A percentile compares a stretch with the other conserved stretches of the same genome.
Evolutionary conservation across 2,329 filamentous ascomycete species (phyloP).

Genomic region (Aspergillus hiratsukae): DNA sequence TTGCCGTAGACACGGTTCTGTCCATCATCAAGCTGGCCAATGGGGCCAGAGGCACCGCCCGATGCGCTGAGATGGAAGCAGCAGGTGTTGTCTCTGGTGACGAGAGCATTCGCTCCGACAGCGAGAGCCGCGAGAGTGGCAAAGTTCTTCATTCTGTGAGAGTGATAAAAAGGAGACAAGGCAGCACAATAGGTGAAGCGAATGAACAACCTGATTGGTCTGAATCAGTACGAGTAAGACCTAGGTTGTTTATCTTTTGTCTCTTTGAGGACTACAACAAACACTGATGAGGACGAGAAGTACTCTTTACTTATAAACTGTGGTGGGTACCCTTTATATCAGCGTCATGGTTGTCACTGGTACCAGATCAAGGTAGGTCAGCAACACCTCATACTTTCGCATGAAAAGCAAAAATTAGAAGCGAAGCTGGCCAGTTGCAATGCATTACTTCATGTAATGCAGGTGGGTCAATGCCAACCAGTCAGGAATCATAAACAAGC

Average conservation of each 20-base stretch:
- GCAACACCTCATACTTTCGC: slow-evolving; percentile 6
- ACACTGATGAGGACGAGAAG: background rate
- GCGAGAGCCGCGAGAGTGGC: slow-evolving; percentile 36
- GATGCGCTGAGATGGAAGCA: slow-evolving; percentile 52
- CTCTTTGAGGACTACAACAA: background rate
- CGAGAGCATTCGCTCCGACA: slow-evolving; percentile 41
- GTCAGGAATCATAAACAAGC: slow-evolving; percentile 1
- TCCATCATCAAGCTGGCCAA: slow-evolving; percentile 59
- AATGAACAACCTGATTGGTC: slow-evolving; percentile 5
- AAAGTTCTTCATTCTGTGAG: slow-evolving; percentile 35
- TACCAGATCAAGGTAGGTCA: slow-evolving; percentile 7
- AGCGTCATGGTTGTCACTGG: slow-evolving; percentile 11
- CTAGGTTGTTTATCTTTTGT: background rate
- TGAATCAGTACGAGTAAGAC: background rate
- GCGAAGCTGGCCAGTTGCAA: slow-evolving; percentile 11
- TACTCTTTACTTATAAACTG: slow-evolving; percentile 19
- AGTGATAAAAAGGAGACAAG: slow-evolving; percentile 6
- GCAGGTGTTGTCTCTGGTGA: slow-evolving; percentile 39
- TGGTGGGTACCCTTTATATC: slow-evolving; percentile 9
- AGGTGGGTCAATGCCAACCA: slow-evolving; percentile 8
- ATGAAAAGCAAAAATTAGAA: slow-evolving; percentile 15
- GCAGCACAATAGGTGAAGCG: slow-evolving; percentile 6
- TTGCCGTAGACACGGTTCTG: slow-evolving; percentile 56
- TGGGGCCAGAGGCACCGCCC: slow-evolving; percentile 47
- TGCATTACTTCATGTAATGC: slow-evolving; percentile 6